phyloP scores from a whole-genome alignment of 441 rosid species.

The Geranium incanum region DNA sequence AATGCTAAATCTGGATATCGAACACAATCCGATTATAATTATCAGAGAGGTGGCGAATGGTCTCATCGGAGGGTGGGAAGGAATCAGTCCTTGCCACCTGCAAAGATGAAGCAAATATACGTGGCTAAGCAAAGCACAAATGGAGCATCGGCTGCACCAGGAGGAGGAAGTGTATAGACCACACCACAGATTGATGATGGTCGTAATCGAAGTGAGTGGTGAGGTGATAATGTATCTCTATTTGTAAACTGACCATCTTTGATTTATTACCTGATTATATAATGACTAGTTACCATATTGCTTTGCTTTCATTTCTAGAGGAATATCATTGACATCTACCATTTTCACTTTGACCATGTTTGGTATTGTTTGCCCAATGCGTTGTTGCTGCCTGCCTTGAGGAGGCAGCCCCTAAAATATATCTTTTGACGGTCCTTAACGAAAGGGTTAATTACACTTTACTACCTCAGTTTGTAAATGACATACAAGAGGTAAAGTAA shows the following conservation, averaged over 20 bases:
- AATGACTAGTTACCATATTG: not conserved
- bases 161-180: not conserved
- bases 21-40: constrained; percentile 32
- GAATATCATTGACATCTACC: too few species aligned
- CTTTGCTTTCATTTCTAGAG: too few species aligned
- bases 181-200: not conserved
- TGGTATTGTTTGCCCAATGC: too few species aligned
- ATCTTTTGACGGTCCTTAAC: too few species aligned
- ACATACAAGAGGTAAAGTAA: too few species aligned
- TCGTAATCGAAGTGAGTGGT: not conserved
- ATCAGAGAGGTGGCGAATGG: constrained; percentile 55
- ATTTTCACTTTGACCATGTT: too few species aligned
- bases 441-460: too few species aligned
- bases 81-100: constrained; percentile 49
- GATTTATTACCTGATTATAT: not conserved
- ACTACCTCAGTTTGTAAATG: too few species aligned
- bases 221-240: not conserved
- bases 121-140: constrained; percentile 78
- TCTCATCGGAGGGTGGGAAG: constrained; percentile 59
- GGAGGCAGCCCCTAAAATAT: too few species aligned
- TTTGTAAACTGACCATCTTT: not conserved
- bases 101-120: constrained; percentile 87
- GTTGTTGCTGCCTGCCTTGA: too few species aligned
- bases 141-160: constrained; percentile 30
- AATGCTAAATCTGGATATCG: constrained; percentile 23